Evolutionary conservation across 768 basidiomycete genomes (phyloP), one percentile per base, ranked within the genome.

Genomic region (Lentinula boryana): DNA sequence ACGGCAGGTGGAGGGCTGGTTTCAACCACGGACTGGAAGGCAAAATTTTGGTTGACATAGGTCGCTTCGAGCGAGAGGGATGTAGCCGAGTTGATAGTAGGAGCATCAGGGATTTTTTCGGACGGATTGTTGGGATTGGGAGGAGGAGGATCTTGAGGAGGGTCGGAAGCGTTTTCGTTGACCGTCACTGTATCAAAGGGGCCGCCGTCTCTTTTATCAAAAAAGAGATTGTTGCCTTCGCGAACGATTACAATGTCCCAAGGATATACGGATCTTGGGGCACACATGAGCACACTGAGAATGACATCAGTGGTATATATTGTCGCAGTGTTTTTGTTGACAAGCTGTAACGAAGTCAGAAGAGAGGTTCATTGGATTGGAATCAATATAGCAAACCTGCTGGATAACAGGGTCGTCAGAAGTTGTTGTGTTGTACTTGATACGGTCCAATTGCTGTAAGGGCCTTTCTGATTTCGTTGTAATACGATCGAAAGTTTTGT

Each of bases 41-140:
- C 88, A 68, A 98, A 99, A 75, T 98, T 98, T 71, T 96, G 93
- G 78, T 98, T 98, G 79, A 99, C 93, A 75, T 95, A 98, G 31
- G 95, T 98, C 5, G 97, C 97, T 74, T 99, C 97, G 36, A 98
- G 82, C 0, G 96, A 95, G 31, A 99, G 80, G 0, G 93, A 94
- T 4, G 92, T 92, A 1, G 95, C 92, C 5, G 93, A 86, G 76
- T 99, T 99, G 74, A 98, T 94, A 4, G 90, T 84, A 5, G 92
- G 88, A 1, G 81, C 76, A 65, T 95, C 95, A 23, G 84, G 84
- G 5, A 74, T 65, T 66, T 88, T 91, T 67, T 90, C 89, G n/a
- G 72, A 68, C 1, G 87, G 86, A 63, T 91, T 89, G 70, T 87
- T 90, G 10, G 87, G 85, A 67, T 91, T 92, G 15, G 87, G 84